phyloP scores from a whole-genome alignment of 805 yeast species.

The Yarrowia sp. region DNA sequence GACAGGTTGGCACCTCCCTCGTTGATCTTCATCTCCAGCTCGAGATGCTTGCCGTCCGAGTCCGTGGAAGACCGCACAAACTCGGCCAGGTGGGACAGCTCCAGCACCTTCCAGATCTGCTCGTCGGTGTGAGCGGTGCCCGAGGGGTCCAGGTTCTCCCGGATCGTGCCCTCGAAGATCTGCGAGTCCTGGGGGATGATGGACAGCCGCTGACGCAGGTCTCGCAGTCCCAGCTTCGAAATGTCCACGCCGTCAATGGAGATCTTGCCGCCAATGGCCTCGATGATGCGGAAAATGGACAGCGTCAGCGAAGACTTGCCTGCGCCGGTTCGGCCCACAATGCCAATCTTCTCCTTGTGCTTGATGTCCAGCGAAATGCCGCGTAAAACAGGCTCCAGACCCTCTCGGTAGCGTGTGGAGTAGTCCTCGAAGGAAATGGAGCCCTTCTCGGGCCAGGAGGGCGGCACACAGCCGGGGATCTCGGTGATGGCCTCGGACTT shows the following conservation, averaged over 20 bases:
- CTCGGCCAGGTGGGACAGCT: constrained; percentile 53
- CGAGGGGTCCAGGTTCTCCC: constrained; percentile 65
- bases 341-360: constrained; percentile 77
- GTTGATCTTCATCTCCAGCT: constrained; percentile 52
- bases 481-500: constrained; percentile 52
- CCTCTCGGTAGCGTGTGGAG: constrained; percentile 66
- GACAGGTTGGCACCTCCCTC: constrained; percentile 80
- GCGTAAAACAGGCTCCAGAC: constrained; percentile 67
- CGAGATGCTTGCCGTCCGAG: constrained; percentile 32
- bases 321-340: constrained; percentile 86
- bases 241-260: constrained; percentile 57
- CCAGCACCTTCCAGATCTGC: constrained; percentile 56
- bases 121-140: constrained; percentile 48
- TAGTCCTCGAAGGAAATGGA: constrained; percentile 62
- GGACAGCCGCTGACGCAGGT: constrained; percentile 55
- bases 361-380: constrained; percentile 60
- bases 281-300: constrained; percentile 61
- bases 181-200: constrained; percentile 74
- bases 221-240: constrained; percentile 51
- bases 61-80: constrained; percentile 39
- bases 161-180: constrained; percentile 58
- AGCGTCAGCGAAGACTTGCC: constrained; percentile 85
- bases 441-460: constrained; percentile 69
- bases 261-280: constrained; percentile 51
- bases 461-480: constrained; percentile 52